Percentiles rank a stretch among this genome's conserved stretches.
Conservation (phyloP, 306 rosid genomes). For the Clitoria ternatea region DNA sequence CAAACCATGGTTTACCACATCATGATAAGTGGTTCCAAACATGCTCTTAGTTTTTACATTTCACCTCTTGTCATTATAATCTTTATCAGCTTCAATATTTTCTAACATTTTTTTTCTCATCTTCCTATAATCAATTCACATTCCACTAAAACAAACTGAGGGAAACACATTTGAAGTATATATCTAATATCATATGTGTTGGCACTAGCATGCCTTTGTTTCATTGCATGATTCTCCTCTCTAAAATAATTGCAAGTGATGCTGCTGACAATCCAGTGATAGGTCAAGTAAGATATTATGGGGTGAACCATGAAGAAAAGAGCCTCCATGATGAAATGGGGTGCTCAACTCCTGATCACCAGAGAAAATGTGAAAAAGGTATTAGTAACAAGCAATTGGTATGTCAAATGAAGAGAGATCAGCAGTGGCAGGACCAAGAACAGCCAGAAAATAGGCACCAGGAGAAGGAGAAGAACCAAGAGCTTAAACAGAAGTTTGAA, state of each 20-base stretch:
- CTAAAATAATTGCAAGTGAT: not conserved
- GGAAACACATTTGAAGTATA: not conserved
- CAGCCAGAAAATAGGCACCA: not conserved
- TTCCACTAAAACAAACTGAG: not conserved
- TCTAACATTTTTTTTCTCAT: not conserved
- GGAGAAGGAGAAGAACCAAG: not conserved
- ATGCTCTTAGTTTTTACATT: too few relatives aligned
- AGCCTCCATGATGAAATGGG: constrained; percentile 12
- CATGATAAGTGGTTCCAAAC: too few relatives aligned
- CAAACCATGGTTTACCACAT: too few relatives aligned
- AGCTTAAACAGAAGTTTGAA: not conserved
- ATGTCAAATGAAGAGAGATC: not conserved
- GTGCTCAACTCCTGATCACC: not conserved
- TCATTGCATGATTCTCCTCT: constrained; percentile 12
- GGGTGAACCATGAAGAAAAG: not conserved
- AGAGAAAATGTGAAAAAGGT: not conserved
- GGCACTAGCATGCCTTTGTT: not conserved
- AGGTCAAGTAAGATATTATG: constrained; percentile 12
- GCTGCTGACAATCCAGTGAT: not conserved
- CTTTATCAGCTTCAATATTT: not conserved
- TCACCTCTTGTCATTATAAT: not conserved
- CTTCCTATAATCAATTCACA: not conserved
- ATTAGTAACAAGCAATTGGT: not conserved
- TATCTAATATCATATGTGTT: not conserved
- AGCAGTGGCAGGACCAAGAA: not conserved